A percentile compares a stretch with the other conserved stretches of the same genome.
phyloP scores from a whole-genome alignment of 768 basidiomycete genomes.

The Russula abietina region DNA sequence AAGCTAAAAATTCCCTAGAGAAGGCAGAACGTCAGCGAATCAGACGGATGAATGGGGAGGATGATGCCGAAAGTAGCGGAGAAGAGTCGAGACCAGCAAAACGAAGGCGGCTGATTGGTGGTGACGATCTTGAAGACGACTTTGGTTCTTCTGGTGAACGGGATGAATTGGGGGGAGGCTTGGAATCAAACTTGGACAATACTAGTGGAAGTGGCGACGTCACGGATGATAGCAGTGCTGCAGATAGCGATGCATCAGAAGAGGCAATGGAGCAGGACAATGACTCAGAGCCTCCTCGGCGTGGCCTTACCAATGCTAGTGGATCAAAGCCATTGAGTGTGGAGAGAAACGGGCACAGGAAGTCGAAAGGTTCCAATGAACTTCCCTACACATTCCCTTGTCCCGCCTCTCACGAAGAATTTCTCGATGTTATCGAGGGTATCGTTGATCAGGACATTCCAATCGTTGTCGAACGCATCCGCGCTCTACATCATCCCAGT shows the following conservation, averaged over 20 bases:
- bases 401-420: constrained; percentile 80
- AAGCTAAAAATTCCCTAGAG: constrained; percentile 81
- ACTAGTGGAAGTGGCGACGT: constrained; percentile 20
- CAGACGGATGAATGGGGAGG: constrained; percentile 80
- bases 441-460: constrained; percentile 68
- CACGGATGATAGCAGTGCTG: constrained; percentile 27
- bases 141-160: constrained; percentile 38
- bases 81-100: constrained; percentile 48
- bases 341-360: background rate
- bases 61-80: constrained; percentile 56
- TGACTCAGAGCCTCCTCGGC: constrained; percentile 20
- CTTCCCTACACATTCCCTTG: constrained; percentile 92
- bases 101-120: constrained; percentile 52
- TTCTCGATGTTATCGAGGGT: constrained; percentile 73
- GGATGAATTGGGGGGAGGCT: constrained; percentile 33
- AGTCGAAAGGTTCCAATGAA: constrained; percentile 38
- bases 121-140: constrained; percentile 91
- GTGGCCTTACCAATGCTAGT: background rate
- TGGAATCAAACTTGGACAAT: constrained; percentile 27
- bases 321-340: background rate
- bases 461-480: constrained; percentile 82
- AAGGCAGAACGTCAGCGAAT: constrained; percentile 75
- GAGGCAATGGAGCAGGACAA: constrained; percentile 31
- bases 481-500: constrained; percentile 87
- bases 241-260: constrained; percentile 31